phyloP scores from a whole-genome alignment of 1,284 basidiomycete genomes.

The Microbotryomycetes sp. region DNA sequence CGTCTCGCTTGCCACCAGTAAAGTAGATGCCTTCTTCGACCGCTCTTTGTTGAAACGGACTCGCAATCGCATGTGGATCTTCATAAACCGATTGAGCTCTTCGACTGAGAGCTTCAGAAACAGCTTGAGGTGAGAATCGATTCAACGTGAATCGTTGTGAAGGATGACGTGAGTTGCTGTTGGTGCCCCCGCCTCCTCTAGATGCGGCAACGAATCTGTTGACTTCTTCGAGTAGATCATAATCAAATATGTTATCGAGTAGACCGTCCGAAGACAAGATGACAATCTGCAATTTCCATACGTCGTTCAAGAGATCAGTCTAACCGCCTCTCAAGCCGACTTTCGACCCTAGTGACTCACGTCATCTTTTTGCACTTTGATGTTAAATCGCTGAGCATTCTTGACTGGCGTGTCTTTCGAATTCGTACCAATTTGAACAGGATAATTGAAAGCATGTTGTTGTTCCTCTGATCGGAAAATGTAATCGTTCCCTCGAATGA shows the following conservation, averaged over 20 bases:
- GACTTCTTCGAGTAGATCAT: constrained; percentile 86
- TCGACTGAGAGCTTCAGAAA: constrained; percentile 49
- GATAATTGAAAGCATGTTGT: constrained; percentile 94
- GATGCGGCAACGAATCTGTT: constrained; percentile 51
- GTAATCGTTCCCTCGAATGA: constrained; percentile 39
- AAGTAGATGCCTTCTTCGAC: constrained; percentile 52
- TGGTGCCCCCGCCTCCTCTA: neutral
- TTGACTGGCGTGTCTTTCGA: constrained; percentile 60
- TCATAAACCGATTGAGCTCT: constrained; percentile 50
- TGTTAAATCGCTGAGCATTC: constrained; percentile 63
- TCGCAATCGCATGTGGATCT: constrained; percentile 47
- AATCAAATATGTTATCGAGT: constrained; percentile 91
- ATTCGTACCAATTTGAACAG: constrained; percentile 76
- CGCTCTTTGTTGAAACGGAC: constrained; percentile 52
- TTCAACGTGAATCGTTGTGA: constrained; percentile 32
- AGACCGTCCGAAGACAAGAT: constrained; percentile 85
- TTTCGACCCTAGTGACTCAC: constrained; percentile 13
- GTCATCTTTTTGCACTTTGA: constrained; percentile 77
- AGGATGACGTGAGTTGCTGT: constrained; percentile 19
- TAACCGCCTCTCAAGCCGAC: neutral
- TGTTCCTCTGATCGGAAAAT: constrained; percentile 87
- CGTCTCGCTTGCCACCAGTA: constrained; percentile 47
- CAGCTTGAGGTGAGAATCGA: constrained; percentile 48
- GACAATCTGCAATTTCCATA: constrained; percentile 52
- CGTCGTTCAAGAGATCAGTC: no score